Base-by-base conservation (phyloP, 306 rosid genomes). In the Comarum palustre region DNA sequence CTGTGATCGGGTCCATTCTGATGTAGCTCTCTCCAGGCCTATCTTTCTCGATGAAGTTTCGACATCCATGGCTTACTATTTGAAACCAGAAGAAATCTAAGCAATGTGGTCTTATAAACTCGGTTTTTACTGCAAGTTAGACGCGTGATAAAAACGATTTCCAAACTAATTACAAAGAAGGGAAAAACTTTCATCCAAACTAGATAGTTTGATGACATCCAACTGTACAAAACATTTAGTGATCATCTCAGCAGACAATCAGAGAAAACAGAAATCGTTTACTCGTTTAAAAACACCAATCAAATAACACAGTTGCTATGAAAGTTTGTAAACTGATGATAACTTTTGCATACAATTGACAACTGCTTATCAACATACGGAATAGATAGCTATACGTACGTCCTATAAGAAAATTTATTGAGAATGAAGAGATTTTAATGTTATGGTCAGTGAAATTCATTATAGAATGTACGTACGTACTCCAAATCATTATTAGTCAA, bases 1-100 rank as follows among this genome's bases (percentile, higher is more conserved):
- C 69, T 69, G 1, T 19, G 65, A 80, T 72, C 72, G 71, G 78
- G 52, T 15, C 57, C 75, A 52, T 72, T 59, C n/a, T 29, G 20
- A 29, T 29, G 39, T 59, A 27, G 29, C 65, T 59, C 9, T 16
- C 36, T 19, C 8, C 4, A 43, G 25, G 5, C 65, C 65, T 29
- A 29, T 20, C 38, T 59, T 59, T 15, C 65, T 58, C 32, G 29
- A 20, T 52, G 4, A 57, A 1, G 34, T 27, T 14, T n/a, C 15
- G 10, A 58, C 14, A 57, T 25, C 16, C 62, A 50, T 27, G 15
- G 57, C 60, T 13, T 1, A n/a, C 36, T 27, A 25, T 58, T 25
- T 58, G 36, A 27, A 58, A 27, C n/a, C 16, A 58, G 11, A 58
- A 13, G 38, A 25, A 58, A 25, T 19, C 5, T 19, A 3, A 50